Evolutionary conservation across 1,284 basidiomycete genomes (phyloP), one percentile per base, ranked within the genome.

Genomic region (Termitomyces sp.): DNA sequence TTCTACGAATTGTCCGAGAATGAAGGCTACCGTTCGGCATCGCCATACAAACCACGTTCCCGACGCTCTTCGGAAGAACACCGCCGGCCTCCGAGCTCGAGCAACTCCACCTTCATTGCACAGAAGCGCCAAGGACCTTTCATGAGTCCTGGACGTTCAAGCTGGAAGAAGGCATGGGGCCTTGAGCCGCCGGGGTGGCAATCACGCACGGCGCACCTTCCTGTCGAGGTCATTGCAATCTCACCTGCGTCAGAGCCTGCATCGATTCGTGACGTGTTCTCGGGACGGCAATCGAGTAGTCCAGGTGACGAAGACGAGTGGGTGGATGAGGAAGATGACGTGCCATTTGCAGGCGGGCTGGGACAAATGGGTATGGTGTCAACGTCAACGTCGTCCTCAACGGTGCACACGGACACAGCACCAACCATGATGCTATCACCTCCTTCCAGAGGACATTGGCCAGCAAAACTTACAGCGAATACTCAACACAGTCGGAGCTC

Each of bases 91-190:
- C 58, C 65, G n/a, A 52, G 59, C 19, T 17, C 54, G 5, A 57
- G 57, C 26, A 70, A 68, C 41, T 75, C 81, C 15, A 83, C 82
- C 1, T 88, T 90, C 61, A 73, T 90, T 36, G 89, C 89, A 13
- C 86, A 89, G 66, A 90, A 90, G 67, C 79, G 86, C 39, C 73
- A 79, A 55, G 84, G 80, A 1, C 80, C 86, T 1, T 90, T 90
- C 64, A 70, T 73, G 61, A 84, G 80, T 58, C 83, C 84, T 36
- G 81, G 84, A 24, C 79, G 87, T n/a, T 83, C 85, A 17, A 88
- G 87, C 65, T 92, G 89, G 89, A 91, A 89, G 75, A 90, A 90
- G 68, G 82, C 85, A 7, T 92, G 90, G 90, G 89, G 89, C 0
- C 71, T 84, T 31, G 90, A 92, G 64, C 89, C 89, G 4, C 89